A percentile compares a stretch with the other conserved stretches of the same genome.
These are phyloP conservation scores for Podila verticillata DNA, from an alignment of 192 early-diverging fungal genomes.

Conservation along the genomic window DNA sequence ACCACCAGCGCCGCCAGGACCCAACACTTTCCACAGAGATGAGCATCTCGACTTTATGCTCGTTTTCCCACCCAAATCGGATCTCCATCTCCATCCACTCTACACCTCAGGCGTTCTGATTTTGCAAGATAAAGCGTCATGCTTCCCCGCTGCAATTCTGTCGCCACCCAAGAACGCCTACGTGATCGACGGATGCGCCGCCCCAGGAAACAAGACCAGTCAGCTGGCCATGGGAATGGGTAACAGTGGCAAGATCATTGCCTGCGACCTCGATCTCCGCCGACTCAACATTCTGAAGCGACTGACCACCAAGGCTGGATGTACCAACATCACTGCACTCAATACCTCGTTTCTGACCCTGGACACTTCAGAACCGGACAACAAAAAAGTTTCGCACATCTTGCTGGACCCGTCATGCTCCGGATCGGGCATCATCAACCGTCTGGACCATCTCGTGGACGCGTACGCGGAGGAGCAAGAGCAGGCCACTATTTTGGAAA, in stretches of 20 bases:
- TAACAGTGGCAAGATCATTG: constrained; percentile 87
- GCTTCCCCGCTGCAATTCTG: constrained; percentile 91
- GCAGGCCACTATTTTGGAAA: constrained; percentile 33
- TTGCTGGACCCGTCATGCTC: constrained; percentile 96
- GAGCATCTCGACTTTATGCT: constrained; percentile 84
- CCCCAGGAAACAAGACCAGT: constrained; percentile 98
- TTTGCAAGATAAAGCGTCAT: constrained; percentile 96
- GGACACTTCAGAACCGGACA: constrained; percentile 72
- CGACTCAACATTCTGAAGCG: constrained; percentile 78
- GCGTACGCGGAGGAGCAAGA: constrained; percentile 56
- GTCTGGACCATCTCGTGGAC: constrained; percentile 88
- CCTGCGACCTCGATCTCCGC: constrained; percentile 87
- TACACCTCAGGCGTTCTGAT: constrained; percentile 83
- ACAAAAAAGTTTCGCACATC: constrained; percentile 84
- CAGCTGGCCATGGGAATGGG: constrained; percentile 91
- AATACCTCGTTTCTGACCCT: constrained; percentile 85
- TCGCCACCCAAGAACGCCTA: constrained; percentile 63
- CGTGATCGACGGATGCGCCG: constrained; percentile 96
- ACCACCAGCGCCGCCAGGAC: constrained; percentile 27
- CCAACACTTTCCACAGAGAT: constrained; percentile 67
- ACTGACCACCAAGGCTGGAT: constrained; percentile 81
- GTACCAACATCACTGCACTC: constrained; percentile 79
- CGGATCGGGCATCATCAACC: constrained; percentile 92
- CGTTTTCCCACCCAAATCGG: constrained; percentile 86
- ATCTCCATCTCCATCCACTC: constrained; percentile 87